Percentiles rank a stretch among this genome's conserved stretches.
Evolutionary conservation across 1,139 yeast genomes (phyloP).

Genomic region (Suhomyces taliae): DNA sequence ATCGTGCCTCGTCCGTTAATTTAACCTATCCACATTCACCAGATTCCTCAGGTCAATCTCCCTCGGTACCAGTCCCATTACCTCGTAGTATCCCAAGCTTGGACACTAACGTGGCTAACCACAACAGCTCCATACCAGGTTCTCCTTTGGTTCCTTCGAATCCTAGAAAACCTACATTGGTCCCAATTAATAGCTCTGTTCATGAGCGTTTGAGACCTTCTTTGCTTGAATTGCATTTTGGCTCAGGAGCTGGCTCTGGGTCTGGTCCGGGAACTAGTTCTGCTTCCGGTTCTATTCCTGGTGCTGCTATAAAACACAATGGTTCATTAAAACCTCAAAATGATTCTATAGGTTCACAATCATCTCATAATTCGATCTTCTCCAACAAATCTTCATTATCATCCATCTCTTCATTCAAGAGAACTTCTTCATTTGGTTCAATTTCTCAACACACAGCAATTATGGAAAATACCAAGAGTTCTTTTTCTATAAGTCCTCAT

Average conservation of each 20-base stretch:
- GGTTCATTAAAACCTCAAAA: slow-evolving; percentile 10
- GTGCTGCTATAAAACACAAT: not conserved
- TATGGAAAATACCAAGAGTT: slow-evolving; percentile 16
- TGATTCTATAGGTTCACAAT: slow-evolving; percentile 31
- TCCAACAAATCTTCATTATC: slow-evolving; percentile 25
- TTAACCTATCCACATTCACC: slow-evolving; percentile 11
- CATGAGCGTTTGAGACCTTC: slow-evolving; percentile 44
- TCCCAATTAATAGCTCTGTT: slow-evolving; percentile 19
- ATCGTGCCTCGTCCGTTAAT: slow-evolving; percentile 4
- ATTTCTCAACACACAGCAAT: slow-evolving; percentile 17
- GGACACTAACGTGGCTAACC: not conserved
- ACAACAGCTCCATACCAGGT: slow-evolving; percentile 6
- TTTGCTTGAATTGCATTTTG: slow-evolving; percentile 39
- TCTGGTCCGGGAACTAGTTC: slow-evolving; percentile 1
- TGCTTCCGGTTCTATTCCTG: not conserved
- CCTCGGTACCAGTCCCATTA: slow-evolving; percentile 7
- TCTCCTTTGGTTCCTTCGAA: slow-evolving; percentile 4
- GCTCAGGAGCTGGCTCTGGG: slow-evolving; percentile 8
- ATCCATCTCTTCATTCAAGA: slow-evolving; percentile 31
- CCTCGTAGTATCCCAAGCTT: slow-evolving; percentile 6
- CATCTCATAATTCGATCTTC: slow-evolving; percentile 36
- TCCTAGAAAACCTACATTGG: slow-evolving; percentile 21
- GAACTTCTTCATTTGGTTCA: slow-evolving; percentile 26
- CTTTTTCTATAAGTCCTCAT: slow-evolving; percentile 29
- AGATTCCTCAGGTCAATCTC: slow-evolving; percentile 8